Percentiles rank a stretch among this genome's conserved stretches.
Evolutionary conservation across 1,139 yeast species (phyloP).

Genomic region (Saccharomyces hybrid): DNA sequence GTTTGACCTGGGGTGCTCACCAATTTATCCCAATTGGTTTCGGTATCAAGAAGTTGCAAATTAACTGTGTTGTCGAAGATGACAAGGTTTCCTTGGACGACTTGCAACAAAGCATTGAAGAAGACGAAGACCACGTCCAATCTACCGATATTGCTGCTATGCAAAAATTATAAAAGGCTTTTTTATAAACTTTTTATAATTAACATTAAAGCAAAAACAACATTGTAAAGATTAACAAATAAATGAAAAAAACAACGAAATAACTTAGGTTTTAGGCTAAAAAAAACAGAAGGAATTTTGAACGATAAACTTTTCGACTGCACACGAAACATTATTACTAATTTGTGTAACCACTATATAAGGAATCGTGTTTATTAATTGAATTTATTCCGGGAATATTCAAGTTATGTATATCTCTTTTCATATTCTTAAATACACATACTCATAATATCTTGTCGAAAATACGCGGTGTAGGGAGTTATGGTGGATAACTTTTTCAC

Average conservation of each 20-base stretch:
- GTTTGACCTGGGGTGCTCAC: conserved; percentile 98
- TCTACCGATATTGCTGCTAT: conserved; percentile 97
- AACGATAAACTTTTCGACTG: background rate
- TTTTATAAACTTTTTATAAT: conserved; percentile 3
- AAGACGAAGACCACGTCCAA: conserved; percentile 98
- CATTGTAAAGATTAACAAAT: conserved; percentile 1
- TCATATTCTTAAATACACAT: background rate
- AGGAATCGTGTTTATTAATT: background rate
- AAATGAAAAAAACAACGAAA: background rate
- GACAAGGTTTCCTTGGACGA: conserved; percentile 89
- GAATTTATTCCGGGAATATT: conserved; percentile 4
- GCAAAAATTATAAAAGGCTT: conserved; percentile 72
- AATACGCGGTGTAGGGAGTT: background rate
- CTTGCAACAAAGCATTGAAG: conserved; percentile 78
- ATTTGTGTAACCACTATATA: conserved; percentile 1
- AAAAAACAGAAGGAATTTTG: background rate
- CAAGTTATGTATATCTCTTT: background rate
- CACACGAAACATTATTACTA: background rate
- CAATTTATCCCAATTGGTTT: conserved; percentile 95
- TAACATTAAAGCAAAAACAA: background rate
- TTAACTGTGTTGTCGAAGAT: conserved; percentile 97
- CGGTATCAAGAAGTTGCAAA: conserved; percentile 99
- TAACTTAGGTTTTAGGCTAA: background rate
- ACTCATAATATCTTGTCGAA: background rate
- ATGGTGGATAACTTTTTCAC: background rate